Evolutionary conservation across 495 filamentous ascomycete genomes (phyloP), one percentile per base, ranked within the genome.

Genomic region (Aeminium ludgeri): DNA sequence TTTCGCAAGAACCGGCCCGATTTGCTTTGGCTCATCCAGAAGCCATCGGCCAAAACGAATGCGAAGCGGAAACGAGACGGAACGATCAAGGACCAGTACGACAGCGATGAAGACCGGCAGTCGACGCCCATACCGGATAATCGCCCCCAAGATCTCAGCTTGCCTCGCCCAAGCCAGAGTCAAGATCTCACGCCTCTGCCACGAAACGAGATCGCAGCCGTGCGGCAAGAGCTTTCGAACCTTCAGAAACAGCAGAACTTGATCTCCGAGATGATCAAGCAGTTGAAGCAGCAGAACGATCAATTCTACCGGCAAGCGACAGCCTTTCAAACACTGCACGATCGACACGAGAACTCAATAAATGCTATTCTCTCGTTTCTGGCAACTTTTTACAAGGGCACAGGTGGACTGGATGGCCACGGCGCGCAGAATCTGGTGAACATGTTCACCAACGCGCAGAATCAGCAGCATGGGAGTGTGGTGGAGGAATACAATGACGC

Each of bases 281-380:
- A 80, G 45, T 63, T 95, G 28, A 73, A 78, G 16, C 72, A 80
- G 50, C 84, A 95, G 48, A 86, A 96, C 59, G 74, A 81, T 43
- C 76, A 87, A 43, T 72, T 95, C 8, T 92, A 84, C 50, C 77
- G 85, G 29, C 89, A 96, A 57, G 85, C 87, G 0, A 68, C 79
- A 32, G 78, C 81, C 40, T 95, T 95, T 59, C 86, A 93, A 56
- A 78, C 74, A 25, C 72, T 89, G 55, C 89, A 97, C 53, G 85
- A 86, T 37, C 78, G 91, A 23, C 89, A 97, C 53, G 91, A 97
- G 57, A 93, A 85, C 52, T 94, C 86, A 8, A 97, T 97, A 55
- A 96, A 94, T 51, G 89, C 91, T 18, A 96, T 97, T 49, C 66
- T 97, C 12, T 93, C 85, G 23, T 97, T 96, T 57, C 70, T 97